Evolutionary conservation across 495 filamentous ascomycete species (phyloP), one percentile per base, ranked within the genome.

Genomic region (Endocarpon pusillum): DNA sequence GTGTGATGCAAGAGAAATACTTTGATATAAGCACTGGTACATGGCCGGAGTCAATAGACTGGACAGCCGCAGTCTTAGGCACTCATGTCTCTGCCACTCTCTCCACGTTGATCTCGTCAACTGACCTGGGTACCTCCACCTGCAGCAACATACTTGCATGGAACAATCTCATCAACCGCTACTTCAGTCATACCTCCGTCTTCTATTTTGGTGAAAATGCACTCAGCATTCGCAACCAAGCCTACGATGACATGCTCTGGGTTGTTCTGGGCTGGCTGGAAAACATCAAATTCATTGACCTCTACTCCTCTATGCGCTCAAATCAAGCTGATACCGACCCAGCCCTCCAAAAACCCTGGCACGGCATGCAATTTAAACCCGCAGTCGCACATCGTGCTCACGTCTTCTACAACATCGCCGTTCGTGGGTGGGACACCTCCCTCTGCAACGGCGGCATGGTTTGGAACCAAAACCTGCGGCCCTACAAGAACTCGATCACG

Each of bases 401-500:
- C n/a, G 51, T 94, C 22, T 96, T 97, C 55, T 94, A 87, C 65
- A 76, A 86, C 12, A 57, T 94, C 20, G 80, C 81, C 8, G 66
- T 67, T 5, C 48, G 52, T 4, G 87, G 84, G 7, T 94, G 87
- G 83, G 83, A 92, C 54, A 73, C 67, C 15, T 64, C 59, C 24
- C 65, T 94, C 1, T 94, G 89, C 43, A 69, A 68, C 9, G 89
- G 89, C 11, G 89, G 89, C 2, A 94, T 97, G 84, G 62, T 76
- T 32, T 97, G 89, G 89, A 89, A 74, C 32, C 89, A 83, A 3
- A 66, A 71, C 32, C 55, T 92, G 25, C 53, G 58, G 15, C 84
- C 87, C 0, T 94, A 97, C 55, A 97, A 96, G 52, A 97, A 97
- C 46, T 85, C 89, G 36, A 87, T 97, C 42, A 97, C 89, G 20